Evolutionary conservation across 1,284 basidiomycete species (phyloP), one percentile per base, ranked within the genome.

Genomic region (Cutaneotrichosporon curvatum): DNA sequence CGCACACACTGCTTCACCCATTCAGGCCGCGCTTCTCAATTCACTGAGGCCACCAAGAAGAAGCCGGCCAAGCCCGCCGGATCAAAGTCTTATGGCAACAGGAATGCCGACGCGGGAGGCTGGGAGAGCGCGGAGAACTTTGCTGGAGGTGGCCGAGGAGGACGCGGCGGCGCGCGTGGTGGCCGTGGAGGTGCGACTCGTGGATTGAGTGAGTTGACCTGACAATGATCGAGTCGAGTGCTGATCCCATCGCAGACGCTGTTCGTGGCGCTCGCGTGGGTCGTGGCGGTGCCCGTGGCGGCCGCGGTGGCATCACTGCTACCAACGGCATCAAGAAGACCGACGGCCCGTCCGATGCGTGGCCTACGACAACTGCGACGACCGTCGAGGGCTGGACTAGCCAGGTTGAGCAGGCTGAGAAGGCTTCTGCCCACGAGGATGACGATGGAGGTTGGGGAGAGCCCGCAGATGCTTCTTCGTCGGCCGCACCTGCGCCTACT

Each of bases 11-110:
- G 21, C 16, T 19, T 39, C 14, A 34, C 19, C 32, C 18, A 21
- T 15, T 2, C 53, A 73, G 71, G 72, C 48, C 69, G 70, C 47
- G 71, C 70, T 25, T 58, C 64, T 34, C 70, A 71, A 57, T 73
- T 73, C 59, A 70, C 69, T 34, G 60, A 65, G 55, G 68, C 70
- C 35, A 65, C 62, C 43, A 57, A 61, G 48, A 70, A 64, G 56
- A 66, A 71, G 64, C 62, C 68, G 53, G 45, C 52, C 53, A 68
- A 70, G 56, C 16, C 47, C 11, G 42, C 47, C 4, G 43, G 60
- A n/a, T 22, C 50, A 36, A 64, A 63, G 49, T 55, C 53, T 15
- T 55, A 60, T 45, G 54, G 60, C 22, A 65, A 61, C 58, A 49
- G 64, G 46, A 67, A 71, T 56, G 69, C 65, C 25, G 68, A 68